A percentile compares a stretch with the other conserved stretches of the same genome.
Evolutionary conservation across 176 grass and related monocot species (phyloP).

Genomic region (Cocos nucifera): DNA sequence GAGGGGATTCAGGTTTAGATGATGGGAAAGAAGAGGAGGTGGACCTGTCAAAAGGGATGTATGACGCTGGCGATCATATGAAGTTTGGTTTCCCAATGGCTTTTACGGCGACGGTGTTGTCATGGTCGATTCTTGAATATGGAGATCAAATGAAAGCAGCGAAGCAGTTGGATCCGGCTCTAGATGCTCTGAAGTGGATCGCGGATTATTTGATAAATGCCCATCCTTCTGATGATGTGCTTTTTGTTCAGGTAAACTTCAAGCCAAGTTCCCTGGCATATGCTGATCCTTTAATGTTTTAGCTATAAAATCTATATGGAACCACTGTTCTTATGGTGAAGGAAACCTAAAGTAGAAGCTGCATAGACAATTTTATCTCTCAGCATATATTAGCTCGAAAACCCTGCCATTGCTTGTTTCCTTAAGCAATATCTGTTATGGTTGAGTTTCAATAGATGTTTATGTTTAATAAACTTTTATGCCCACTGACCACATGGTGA

Average conservation of each 20-base stretch:
- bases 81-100: slow-evolving; percentile 95
- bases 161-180: slow-evolving; percentile 60
- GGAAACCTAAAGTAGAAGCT: too few species aligned
- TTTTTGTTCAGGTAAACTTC: slow-evolving; percentile 72
- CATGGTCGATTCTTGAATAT: slow-evolving; percentile 83
- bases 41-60: slow-evolving; percentile 94
- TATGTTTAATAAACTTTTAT: too few species aligned
- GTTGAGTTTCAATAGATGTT: too few species aligned
- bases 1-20: slow-evolving; percentile 61
- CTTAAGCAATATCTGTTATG: too few species aligned
- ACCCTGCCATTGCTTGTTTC: too few species aligned
- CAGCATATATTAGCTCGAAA: too few species aligned
- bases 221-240: slow-evolving; percentile 77
- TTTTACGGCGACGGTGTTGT: slow-evolving; percentile 65
- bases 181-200: slow-evolving; percentile 74
- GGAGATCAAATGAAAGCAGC: slow-evolving; percentile 79
- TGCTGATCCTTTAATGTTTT: too few species aligned
- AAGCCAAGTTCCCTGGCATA: not conserved
- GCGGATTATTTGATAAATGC: slow-evolving; percentile 73
- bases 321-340: too few species aligned
- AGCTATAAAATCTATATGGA: too few species aligned
- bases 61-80: slow-evolving; percentile 82
- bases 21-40: slow-evolving; percentile 64
- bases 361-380: too few species aligned
- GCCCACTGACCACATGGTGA: too few species aligned